phyloP scores from a whole-genome alignment of 2,329 filamentous ascomycete genomes.

The Paraphoma chrysanthemicola region DNA sequence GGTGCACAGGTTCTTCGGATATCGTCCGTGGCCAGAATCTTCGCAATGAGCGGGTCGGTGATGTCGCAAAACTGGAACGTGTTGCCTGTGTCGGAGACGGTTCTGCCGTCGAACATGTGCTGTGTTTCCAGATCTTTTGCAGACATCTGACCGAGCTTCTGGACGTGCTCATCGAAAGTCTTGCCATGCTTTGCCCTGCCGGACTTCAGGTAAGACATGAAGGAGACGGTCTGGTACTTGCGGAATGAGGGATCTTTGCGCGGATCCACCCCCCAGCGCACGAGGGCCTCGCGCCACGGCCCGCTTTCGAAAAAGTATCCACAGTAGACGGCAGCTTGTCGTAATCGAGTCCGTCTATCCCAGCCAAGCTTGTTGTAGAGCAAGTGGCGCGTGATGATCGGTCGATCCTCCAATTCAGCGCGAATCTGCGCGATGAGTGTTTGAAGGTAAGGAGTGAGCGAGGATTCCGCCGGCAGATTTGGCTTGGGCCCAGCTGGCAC shows the following conservation, averaged over 20 bases:
- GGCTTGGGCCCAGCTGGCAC: slow-evolving; percentile 68
- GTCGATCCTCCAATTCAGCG: slow-evolving; percentile 72
- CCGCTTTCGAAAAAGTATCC: slow-evolving; percentile 93
- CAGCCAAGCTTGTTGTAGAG: slow-evolving; percentile 74
- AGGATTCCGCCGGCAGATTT: slow-evolving; percentile 59
- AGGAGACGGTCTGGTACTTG: slow-evolving; percentile 79
- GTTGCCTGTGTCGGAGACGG: slow-evolving; percentile 79
- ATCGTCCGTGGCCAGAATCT: slow-evolving; percentile 69
- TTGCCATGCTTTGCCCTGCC: slow-evolving; percentile 33
- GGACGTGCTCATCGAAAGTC: slow-evolving; percentile 34
- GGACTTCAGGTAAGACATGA: slow-evolving; percentile 41
- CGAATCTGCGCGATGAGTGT: slow-evolving; percentile 70
- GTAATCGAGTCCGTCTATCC: slow-evolving; percentile 64
- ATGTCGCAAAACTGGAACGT: slow-evolving; percentile 96
- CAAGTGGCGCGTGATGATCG: slow-evolving; percentile 85
- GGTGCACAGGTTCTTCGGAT: slow-evolving; percentile 53
- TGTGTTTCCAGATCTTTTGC: slow-evolving; percentile 32
- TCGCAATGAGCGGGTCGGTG: slow-evolving; percentile 74
- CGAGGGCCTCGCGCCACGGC: slow-evolving; percentile 87
- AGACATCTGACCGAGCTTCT: slow-evolving; percentile 28
- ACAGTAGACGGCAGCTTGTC: slow-evolving; percentile 80
- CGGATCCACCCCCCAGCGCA: slow-evolving; percentile 87
- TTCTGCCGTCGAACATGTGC: slow-evolving; percentile 84
- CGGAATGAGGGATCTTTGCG: slow-evolving; percentile 77
- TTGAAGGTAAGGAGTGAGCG: slow-evolving; percentile 64